These are phyloP conservation scores for Cordyceps javanica DNA, from an alignment of 2,329 filamentous ascomycete species.

Conservation along the genomic window DNA sequence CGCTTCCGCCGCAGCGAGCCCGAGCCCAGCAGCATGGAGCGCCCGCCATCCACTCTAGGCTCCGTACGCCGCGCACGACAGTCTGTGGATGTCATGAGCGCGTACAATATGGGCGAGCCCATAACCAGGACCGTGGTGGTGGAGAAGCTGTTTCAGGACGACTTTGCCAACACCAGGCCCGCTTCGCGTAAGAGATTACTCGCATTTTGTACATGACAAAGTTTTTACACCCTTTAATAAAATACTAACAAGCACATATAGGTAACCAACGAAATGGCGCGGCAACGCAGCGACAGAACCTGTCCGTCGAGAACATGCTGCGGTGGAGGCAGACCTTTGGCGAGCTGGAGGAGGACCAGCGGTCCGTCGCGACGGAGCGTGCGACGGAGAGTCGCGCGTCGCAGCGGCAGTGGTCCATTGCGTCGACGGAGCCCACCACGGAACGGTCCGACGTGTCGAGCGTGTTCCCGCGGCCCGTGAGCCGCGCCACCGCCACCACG, in stretches of 20 bases:
- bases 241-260: neutral
- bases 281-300: neutral
- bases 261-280: neutral
- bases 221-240: too few relatives aligned
- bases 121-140: neutral
- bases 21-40: neutral
- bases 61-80: constrained; percentile 7
- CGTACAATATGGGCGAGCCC: neutral
- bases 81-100: neutral
- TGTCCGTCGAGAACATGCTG: constrained; percentile 4
- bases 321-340: neutral
- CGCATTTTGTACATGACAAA: too few relatives aligned
- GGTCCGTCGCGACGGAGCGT: neutral
- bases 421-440: constrained; percentile 35
- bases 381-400: constrained; percentile 7
- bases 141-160: neutral
- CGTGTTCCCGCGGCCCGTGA: constrained; percentile 34
- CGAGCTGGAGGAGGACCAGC: neutral
- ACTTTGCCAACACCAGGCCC: neutral
- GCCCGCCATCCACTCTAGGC: neutral
- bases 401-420: constrained; percentile 31
- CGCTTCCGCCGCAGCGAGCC: neutral
- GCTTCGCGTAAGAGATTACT: neutral
- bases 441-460: constrained; percentile 32
- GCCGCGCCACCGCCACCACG: constrained; percentile 38